Conservation (phyloP, 1,139 yeast species). For the Yamadazyma sp. region DNA sequence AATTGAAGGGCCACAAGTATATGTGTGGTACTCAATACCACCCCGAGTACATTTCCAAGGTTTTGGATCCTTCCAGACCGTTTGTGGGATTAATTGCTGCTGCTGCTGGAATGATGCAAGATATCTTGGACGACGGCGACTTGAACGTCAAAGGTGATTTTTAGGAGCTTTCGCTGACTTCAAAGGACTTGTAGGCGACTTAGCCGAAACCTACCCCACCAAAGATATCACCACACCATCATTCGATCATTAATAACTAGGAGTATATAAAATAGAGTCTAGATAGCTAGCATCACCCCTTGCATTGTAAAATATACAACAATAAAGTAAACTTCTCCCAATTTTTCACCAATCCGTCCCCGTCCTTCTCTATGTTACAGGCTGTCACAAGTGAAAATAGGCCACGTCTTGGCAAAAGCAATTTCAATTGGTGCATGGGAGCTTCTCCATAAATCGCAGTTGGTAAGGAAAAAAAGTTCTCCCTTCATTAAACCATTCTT, state of each 20-base stretch:
- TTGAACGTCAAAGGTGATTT: constrained; percentile 49
- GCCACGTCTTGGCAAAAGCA: too few species aligned
- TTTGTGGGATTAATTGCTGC: constrained; percentile 96
- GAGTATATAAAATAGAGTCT: constrained; percentile 3
- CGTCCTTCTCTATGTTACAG: background rate
- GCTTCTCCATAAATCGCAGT: background rate
- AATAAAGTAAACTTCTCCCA: background rate
- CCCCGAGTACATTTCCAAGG: constrained; percentile 96
- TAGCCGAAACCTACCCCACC: too few species aligned
- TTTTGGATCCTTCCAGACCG: constrained; percentile 94
- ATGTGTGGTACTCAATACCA: constrained; percentile 97
- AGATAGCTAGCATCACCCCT: background rate
- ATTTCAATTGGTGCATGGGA: background rate
- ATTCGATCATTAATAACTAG: background rate
- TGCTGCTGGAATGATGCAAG: constrained; percentile 73
- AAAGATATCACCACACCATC: too few species aligned
- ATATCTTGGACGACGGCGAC: constrained; percentile 49
- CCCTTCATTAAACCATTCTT: background rate
- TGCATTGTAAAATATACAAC: constrained; percentile 4
- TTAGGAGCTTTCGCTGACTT: too few species aligned
- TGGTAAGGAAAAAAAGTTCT: background rate
- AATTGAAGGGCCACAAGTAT: constrained; percentile 78
- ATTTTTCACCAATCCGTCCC: background rate
- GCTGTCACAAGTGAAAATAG: too few species aligned
- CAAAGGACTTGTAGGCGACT: too few species aligned